Conservation (phyloP, 176 grass and related monocot genomes). For the Lolium multiflorum region DNA sequence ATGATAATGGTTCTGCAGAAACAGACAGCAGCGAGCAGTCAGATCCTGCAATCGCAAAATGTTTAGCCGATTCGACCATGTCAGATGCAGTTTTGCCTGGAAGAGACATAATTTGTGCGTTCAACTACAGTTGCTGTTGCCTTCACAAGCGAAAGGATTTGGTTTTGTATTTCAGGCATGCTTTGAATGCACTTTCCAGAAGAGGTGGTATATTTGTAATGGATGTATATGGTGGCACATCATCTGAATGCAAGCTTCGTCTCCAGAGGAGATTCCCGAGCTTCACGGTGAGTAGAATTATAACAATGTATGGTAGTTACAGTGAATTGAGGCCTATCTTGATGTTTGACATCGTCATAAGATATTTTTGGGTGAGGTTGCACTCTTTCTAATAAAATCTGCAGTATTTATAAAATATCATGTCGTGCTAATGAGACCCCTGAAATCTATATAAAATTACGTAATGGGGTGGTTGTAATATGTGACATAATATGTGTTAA, state of each 20-base stretch:
- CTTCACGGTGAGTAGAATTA: constrained; percentile 71
- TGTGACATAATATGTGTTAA: neutral
- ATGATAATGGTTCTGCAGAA: constrained; percentile 40
- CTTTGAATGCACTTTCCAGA: constrained; percentile 71
- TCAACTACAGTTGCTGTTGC: constrained; percentile 98
- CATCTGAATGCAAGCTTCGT: constrained; percentile 84
- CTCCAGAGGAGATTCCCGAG: constrained; percentile 75
- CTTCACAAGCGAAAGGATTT: constrained; percentile 83
- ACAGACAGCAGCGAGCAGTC: neutral
- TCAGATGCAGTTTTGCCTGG: constrained; percentile 51
- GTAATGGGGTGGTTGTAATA: neutral
- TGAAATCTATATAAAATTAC: neutral
- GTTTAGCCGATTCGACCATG: constrained; percentile 52
- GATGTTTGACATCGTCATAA: neutral
- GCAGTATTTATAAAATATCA: no score
- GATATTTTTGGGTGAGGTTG: neutral
- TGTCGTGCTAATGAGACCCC: no score
- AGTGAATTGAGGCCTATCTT: neutral
- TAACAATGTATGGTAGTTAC: neutral
- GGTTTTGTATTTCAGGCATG: constrained; percentile 83
- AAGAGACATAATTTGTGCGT: constrained; percentile 97
- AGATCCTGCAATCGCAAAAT: constrained; percentile 24
- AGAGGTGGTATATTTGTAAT: constrained; percentile 89
- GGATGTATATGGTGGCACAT: constrained; percentile 93
- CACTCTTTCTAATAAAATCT: no score